Evolutionary conservation across 192 early-diverging fungal species (phyloP).

Genomic region (Backusella morwellensis): DNA sequence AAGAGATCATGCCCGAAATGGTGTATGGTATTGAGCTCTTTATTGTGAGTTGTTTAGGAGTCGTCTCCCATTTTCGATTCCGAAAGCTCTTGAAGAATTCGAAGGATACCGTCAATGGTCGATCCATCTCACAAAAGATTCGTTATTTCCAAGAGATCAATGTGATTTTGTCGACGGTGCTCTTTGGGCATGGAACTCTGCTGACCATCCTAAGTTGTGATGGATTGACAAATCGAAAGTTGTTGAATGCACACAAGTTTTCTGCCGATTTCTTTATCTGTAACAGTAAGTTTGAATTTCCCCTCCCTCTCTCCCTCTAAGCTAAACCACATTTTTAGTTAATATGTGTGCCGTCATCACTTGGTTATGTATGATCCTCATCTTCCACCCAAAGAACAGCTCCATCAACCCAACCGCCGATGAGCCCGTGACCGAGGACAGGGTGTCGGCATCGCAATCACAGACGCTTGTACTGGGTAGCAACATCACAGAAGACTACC

Average conservation of each 20-base stretch:
- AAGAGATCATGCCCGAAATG: slow-evolving; percentile 34
- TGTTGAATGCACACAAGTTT: slow-evolving; percentile 25
- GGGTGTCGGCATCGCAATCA: neutral
- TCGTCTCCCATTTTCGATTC: slow-evolving; percentile 35
- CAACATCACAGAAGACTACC: neutral
- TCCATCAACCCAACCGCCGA: neutral
- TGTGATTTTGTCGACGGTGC: slow-evolving; percentile 12
- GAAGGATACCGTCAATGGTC: slow-evolving; percentile 6
- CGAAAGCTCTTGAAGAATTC: slow-evolving; percentile 21
- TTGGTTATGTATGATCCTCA: slow-evolving; percentile 28
- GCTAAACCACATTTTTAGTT: neutral
- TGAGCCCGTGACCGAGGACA: neutral
- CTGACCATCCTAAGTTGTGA: slow-evolving; percentile 36
- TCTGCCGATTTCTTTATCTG: slow-evolving; percentile 37
- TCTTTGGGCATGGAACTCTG: slow-evolving; percentile 13
- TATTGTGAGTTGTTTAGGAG: slow-evolving; percentile 25
- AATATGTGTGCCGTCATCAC: slow-evolving; percentile 17
- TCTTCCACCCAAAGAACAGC: slow-evolving; percentile 26
- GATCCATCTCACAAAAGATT: slow-evolving; percentile 22
- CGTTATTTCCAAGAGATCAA: slow-evolving; percentile 34
- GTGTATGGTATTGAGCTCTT: slow-evolving; percentile 28
- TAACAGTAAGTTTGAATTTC: slow-evolving; percentile 23
- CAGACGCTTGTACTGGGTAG: neutral
- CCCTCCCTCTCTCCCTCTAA: neutral
- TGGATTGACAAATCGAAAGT: slow-evolving; percentile 27